phyloP scores from a whole-genome alignment of 140 eudicot species.

The Cichorium intybus region DNA sequence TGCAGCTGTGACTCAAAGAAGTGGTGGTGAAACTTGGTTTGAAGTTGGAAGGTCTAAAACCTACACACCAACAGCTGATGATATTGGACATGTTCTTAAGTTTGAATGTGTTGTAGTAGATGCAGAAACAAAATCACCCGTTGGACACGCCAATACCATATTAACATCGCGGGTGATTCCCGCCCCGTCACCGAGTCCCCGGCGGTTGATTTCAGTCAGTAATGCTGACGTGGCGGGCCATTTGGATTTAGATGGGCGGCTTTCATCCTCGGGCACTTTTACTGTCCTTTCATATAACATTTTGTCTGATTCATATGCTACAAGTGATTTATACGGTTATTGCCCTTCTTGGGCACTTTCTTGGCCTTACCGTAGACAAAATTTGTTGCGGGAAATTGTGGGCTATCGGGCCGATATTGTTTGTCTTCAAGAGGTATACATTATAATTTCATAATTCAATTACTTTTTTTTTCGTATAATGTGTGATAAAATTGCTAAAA shows the following conservation, averaged over 20 bases:
- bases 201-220: slow-evolving; percentile 66
- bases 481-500: not conserved
- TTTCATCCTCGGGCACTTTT: slow-evolving; percentile 65
- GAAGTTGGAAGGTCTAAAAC: slow-evolving; percentile 86
- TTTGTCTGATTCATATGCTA: slow-evolving; percentile 66
- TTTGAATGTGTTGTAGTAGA: slow-evolving; percentile 90
- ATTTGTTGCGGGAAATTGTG: slow-evolving; percentile 82
- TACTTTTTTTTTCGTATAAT: not conserved
- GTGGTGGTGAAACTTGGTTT: slow-evolving; percentile 90
- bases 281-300: slow-evolving; percentile 88
- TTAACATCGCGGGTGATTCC: slow-evolving; percentile 87
- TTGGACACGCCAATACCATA: slow-evolving; percentile 49
- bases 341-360: slow-evolving; percentile 98
- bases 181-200: slow-evolving; percentile 94
- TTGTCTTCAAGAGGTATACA: slow-evolving; percentile 93
- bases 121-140: slow-evolving; percentile 63
- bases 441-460: not conserved
- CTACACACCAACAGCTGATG: slow-evolving; percentile 91
- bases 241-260: slow-evolving; percentile 67
- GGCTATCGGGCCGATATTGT: slow-evolving; percentile 91
- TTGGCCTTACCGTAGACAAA: slow-evolving; percentile 92
- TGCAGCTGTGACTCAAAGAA: slow-evolving; percentile 73
- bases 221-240: slow-evolving; percentile 65
- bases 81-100: slow-evolving; percentile 83
- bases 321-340: slow-evolving; percentile 71